Evolutionary conservation across 2,329 filamentous ascomycete species (phyloP).

Genomic region (Allantophomopsis cytisporea): DNA sequence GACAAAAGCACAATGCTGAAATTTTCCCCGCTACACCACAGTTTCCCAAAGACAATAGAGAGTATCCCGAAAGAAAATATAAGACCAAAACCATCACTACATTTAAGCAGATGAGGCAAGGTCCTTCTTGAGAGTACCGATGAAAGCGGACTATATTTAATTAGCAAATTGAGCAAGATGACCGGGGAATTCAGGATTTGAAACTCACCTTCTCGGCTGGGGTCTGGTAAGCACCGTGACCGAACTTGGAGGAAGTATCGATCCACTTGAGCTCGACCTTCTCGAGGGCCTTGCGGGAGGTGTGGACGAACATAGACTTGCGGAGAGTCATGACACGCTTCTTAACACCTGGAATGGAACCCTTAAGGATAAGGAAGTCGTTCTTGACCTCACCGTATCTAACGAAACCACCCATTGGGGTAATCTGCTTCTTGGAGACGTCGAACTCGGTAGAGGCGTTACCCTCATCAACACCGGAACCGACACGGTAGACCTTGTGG

Average conservation of each 20-base stretch:
- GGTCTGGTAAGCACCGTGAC: slow-evolving; percentile 99
- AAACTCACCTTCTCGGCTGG: slow-evolving; percentile 81
- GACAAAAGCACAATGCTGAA: neutral
- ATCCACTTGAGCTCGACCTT: slow-evolving; percentile 99
- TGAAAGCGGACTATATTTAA: slow-evolving; percentile 30
- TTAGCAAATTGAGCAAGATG: neutral
- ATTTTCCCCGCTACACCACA: slow-evolving; percentile 12
- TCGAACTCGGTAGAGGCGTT: slow-evolving; percentile 93
- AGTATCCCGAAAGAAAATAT: slow-evolving; percentile 18
- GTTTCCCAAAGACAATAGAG: neutral
- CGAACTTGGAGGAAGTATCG: slow-evolving; percentile 99
- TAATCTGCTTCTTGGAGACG: slow-evolving; percentile 98
- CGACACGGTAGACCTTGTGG: slow-evolving; percentile 99
- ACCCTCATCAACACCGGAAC: slow-evolving; percentile 79
- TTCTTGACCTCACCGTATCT: slow-evolving; percentile 99
- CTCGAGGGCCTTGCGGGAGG: slow-evolving; percentile 88
- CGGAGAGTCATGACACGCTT: slow-evolving; percentile 98
- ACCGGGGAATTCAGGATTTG: neutral
- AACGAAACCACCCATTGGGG: slow-evolving; percentile 97
- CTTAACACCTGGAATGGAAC: slow-evolving; percentile 94
- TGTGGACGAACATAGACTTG: slow-evolving; percentile 98
- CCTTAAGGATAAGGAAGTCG: slow-evolving; percentile 97
- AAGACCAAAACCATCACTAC: slow-evolving; percentile 12
- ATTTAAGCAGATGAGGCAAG: slow-evolving; percentile 40
- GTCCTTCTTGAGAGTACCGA: slow-evolving; percentile 99